Conservation (phyloP, 768 basidiomycete genomes). For the Fistulinella prunicolor region DNA sequence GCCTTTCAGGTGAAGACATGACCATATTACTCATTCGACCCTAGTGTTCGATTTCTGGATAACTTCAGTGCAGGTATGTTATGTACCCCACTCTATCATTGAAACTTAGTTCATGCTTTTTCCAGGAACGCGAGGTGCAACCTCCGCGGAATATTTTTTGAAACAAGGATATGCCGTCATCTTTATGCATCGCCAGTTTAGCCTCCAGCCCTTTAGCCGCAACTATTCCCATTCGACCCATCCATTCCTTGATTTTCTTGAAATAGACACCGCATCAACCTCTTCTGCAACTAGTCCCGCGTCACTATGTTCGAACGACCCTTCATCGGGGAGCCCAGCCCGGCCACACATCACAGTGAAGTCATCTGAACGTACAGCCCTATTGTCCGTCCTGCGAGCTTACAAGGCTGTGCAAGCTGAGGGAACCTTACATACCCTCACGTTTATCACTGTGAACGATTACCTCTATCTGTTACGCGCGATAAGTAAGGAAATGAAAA, state of each 20-base stretch:
- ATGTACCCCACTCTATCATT: background rate
- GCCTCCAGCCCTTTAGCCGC: slow-evolving; percentile 93
- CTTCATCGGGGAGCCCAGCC: slow-evolving; percentile 13
- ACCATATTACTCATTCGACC: slow-evolving; percentile 16
- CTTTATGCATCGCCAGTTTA: slow-evolving; percentile 98
- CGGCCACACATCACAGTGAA: slow-evolving; percentile 62
- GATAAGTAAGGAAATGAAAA: slow-evolving; percentile 72
- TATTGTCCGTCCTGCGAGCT: slow-evolving; percentile 68
- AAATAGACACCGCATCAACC: slow-evolving; percentile 44
- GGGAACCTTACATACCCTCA: slow-evolving; percentile 78
- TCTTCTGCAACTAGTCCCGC: slow-evolving; percentile 21
- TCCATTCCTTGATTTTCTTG: slow-evolving; percentile 94
- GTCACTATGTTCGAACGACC: slow-evolving; percentile 32
- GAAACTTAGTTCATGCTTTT: slow-evolving; percentile 2
- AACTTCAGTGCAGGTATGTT: slow-evolving; percentile 93
- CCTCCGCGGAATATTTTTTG: slow-evolving; percentile 97
- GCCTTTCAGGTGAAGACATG: slow-evolving; percentile 3
- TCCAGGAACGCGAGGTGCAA: slow-evolving; percentile 90
- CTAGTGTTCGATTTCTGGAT: slow-evolving; percentile 94
- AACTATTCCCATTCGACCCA: slow-evolving; percentile 99
- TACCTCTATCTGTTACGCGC: slow-evolving; percentile 91
- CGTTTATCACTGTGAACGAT: slow-evolving; percentile 93
- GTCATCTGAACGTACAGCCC: slow-evolving; percentile 56
- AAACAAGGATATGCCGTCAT: slow-evolving; percentile 94
- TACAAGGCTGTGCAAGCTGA: slow-evolving; percentile 79